Evolutionary conservation across 2,329 filamentous ascomycete genomes (phyloP), one percentile per base, ranked within the genome.

Genomic region (Stromatinia cepivora): DNA sequence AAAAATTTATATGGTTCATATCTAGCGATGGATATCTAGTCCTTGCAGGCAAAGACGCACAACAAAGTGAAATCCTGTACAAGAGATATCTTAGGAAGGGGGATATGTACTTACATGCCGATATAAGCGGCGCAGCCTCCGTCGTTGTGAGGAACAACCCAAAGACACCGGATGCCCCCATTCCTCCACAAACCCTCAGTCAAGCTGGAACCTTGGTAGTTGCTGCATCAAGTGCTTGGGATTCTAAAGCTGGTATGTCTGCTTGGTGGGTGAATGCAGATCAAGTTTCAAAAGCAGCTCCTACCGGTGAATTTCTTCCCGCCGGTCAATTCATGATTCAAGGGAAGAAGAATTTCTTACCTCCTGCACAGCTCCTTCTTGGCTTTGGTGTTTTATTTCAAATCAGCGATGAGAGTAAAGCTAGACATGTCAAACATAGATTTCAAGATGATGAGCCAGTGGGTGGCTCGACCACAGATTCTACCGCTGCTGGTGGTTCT

Each of bases 1-100:
- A 99, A 77, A 99, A 99, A 80, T 99, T 97, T 76, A 84, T 89
- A 39, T 98, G 93, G 86, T 99, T 99, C 81, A 87, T 98, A 74
- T 97, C 94, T 0, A 96, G 93, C 0, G 95, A 99, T 77, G 94
- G 94, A 6, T 97, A 98, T 78, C 85, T 99, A 8, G 92, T 98
- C 0, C 85, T 99, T 22, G 94, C 89, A 57, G 94, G 93, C 22
- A 93, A 92, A 71, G 95, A 99, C 81, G 86, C 89, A 1, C 90
- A 92, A 75, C 95, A 99, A 78, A 93, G 91, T 76, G 95, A 99
- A 79, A 90, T 94, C 53, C 83, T 99, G n/a, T 99, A 98, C 81
- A 89, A 90, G 71, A 88, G 88, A 34, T 90, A 98, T 76, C 81
- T 99, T 57, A 90, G 90, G 72, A 96, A 93, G 76, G 95, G 94